phyloP scores from a whole-genome alignment of 257 asterid genomes.

The Ligustrum vulgare region DNA sequence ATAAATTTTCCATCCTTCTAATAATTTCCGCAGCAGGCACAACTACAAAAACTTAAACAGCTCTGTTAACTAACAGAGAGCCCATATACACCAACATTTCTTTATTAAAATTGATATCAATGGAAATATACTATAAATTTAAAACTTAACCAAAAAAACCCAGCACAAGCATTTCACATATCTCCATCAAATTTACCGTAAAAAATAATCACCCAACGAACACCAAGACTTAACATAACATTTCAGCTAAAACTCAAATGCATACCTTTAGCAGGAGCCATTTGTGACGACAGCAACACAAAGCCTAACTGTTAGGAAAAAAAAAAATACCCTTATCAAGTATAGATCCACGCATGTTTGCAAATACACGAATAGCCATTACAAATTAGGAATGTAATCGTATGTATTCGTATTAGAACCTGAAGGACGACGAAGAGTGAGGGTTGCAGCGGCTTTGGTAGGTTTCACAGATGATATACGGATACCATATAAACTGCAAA shows the following conservation, averaged over 20 bases:
- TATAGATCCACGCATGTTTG: background rate
- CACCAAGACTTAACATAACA: background rate
- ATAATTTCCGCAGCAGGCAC: too few relatives aligned
- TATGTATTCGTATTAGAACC: background rate
- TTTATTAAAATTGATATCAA: too few relatives aligned
- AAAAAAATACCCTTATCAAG: background rate
- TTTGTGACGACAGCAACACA: background rate
- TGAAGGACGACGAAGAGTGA: background rate
- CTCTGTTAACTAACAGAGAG: too few relatives aligned
- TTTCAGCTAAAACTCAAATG: background rate
- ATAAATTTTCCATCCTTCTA: too few relatives aligned
- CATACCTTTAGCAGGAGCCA: constrained; percentile 22
- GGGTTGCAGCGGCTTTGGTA: background rate
- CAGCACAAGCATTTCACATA: background rate
- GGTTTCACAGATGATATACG: background rate
- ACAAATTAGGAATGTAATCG: background rate
- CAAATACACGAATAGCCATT: background rate
- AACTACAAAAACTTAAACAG: too few relatives aligned
- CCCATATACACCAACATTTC: too few relatives aligned
- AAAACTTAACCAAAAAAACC: too few relatives aligned
- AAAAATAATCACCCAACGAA: too few relatives aligned
- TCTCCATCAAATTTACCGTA: background rate
- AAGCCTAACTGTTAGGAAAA: background rate
- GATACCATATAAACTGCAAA: too few relatives aligned
- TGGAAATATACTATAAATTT: too few relatives aligned